A percentile compares a stretch with the other conserved stretches of the same genome.
These are phyloP conservation scores for Paraphoma chrysanthemicola DNA, from an alignment of 2,329 filamentous ascomycete species.

Conservation along the genomic window DNA sequence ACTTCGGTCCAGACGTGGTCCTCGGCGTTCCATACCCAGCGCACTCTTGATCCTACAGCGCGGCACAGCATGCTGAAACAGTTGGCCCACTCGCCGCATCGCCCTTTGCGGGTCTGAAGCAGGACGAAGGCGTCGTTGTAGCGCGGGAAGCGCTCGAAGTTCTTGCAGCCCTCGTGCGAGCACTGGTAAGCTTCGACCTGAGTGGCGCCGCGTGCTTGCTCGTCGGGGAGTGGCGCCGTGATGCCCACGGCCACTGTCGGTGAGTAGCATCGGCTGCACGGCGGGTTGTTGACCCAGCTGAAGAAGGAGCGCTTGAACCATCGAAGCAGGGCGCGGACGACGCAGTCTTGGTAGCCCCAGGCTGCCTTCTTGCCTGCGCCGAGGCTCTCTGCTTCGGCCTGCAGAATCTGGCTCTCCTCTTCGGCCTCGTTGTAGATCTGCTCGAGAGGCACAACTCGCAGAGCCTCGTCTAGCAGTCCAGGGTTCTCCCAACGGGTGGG, in stretches of 20 bases:
- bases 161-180: slow-evolving; percentile 74
- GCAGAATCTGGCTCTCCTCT: slow-evolving; percentile 86
- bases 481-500: slow-evolving; percentile 97
- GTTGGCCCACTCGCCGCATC: slow-evolving; percentile 96
- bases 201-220: slow-evolving; percentile 84
- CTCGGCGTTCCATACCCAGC: slow-evolving; percentile 98
- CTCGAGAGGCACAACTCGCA: slow-evolving; percentile 85
- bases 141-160: slow-evolving; percentile 87
- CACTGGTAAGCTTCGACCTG: slow-evolving; percentile 92
- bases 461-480: slow-evolving; percentile 87
- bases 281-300: slow-evolving; percentile 94
- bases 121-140: slow-evolving; percentile 96
- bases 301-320: slow-evolving; percentile 98
- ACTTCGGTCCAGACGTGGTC: slow-evolving; percentile 98
- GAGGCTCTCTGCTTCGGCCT: slow-evolving; percentile 87
- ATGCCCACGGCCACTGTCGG: slow-evolving; percentile 84
- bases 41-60: slow-evolving; percentile 85
- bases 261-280: slow-evolving; percentile 80
- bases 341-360: slow-evolving; percentile 98
- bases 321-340: slow-evolving; percentile 85
- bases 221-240: slow-evolving; percentile 85
- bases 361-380: slow-evolving; percentile 79
- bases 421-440: slow-evolving; percentile 93
- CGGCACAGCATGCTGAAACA: slow-evolving; percentile 99
- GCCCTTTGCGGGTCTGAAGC: slow-evolving; percentile 82